A percentile compares a stretch with the other conserved stretches of the same genome.
Conservation (phyloP, 441 rosid genomes). For the Heliophila coronopifolia region DNA sequence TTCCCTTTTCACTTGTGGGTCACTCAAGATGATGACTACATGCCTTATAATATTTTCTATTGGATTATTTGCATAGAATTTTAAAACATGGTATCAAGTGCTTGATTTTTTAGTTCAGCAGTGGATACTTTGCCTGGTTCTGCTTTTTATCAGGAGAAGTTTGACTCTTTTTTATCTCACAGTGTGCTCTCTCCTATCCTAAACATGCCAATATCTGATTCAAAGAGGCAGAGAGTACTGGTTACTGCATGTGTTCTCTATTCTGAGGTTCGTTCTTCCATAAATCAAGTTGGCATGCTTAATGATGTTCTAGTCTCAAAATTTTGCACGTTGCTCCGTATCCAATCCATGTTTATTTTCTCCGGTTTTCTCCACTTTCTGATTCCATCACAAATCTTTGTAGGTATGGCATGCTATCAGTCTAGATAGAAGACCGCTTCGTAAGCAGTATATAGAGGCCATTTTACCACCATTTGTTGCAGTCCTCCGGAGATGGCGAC, state of each 20-base stretch:
- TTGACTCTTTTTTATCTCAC: constrained; percentile 27
- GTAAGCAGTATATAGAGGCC: constrained; percentile 90
- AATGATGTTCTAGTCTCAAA: constrained; percentile 19
- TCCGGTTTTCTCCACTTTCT: constrained; percentile 21
- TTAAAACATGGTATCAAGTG: neutral
- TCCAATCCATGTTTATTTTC: constrained; percentile 17
- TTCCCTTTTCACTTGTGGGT: constrained; percentile 5
- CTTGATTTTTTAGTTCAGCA: neutral
- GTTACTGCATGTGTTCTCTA: constrained; percentile 97
- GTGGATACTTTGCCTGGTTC: constrained; percentile 10
- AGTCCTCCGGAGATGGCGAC: constrained; percentile 96
- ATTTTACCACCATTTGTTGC: constrained; percentile 97
- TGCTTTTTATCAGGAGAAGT: constrained; percentile 21
- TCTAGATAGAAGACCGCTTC: constrained; percentile 74
- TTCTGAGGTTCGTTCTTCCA: constrained; percentile 80
- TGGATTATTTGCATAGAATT: neutral
- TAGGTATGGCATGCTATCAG: constrained; percentile 98
- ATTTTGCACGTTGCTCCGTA: constrained; percentile 14
- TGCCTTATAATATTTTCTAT: neutral
- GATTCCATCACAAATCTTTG: constrained; percentile 27
- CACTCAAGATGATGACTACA: constrained; percentile 4
- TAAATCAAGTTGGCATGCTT: constrained; percentile 21
- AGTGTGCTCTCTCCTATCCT: constrained; percentile 97
- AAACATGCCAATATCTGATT: constrained; percentile 96
- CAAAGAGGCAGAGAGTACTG: constrained; percentile 96